Evolutionary conservation across 1,284 basidiomycete species (phyloP), one percentile per base, ranked within the genome.

Genomic region (Mycena citricolor): DNA sequence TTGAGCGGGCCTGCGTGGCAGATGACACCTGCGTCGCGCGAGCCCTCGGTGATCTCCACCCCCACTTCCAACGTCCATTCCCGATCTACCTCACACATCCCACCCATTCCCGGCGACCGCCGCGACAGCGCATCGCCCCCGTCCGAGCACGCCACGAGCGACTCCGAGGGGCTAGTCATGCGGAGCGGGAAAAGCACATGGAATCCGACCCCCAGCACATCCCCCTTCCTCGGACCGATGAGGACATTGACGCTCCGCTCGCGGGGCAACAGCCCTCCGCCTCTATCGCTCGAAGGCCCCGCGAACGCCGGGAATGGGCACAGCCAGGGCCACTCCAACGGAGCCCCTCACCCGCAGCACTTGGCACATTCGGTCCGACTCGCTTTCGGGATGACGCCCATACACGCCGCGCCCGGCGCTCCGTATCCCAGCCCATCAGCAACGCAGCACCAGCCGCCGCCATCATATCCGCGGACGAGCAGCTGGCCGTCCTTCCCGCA

Each of bases 301-400:
- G 75, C 55, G 80, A 79, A 13, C 73, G 76, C 13, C 33, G 7
- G 8, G 16, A 6, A 79, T 74, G 47, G 81, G 78, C 54, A 60
- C 42, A 75, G 73, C 10, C 80, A 77, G 61, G 78, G 76, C 48
- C 77, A 78, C 0, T 66, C 72, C 17, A 74, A 71, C 46, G 45
- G 48, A 2, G 49, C 52, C 3, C 49, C 48, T 13, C 62, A 66
- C 39, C 75, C 81, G 47, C 79, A 79, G 57, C 81, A 88, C 64
- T 75, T 90, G 31, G 86, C 83, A 5, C 83, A 87, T 57, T 86
- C 83, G 3, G 84, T 94, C 14, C 81, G 87, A 25, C 73, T 83
- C 20, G 90, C 90, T 32, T 94, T 94, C 56, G 88, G 86, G 6
- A 93, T 93, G 88, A 92, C 90, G 5, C 89, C 90, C 1, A 90